Conservation (phyloP, 345 rosid genomes). For the Eucalyptus sp. region DNA sequence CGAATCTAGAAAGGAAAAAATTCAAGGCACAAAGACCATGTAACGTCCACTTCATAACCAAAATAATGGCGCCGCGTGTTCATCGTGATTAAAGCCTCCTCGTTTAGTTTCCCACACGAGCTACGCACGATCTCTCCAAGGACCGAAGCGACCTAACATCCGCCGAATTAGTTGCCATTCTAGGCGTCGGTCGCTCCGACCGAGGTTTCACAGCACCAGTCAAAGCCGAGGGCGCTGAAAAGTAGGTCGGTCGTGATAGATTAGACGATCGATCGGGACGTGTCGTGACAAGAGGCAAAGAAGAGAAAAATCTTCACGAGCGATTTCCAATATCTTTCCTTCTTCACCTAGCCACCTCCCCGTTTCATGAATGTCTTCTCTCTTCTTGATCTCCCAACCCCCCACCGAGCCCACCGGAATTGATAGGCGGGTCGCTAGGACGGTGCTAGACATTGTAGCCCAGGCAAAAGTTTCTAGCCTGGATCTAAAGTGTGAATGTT, state of each 20-base stretch:
- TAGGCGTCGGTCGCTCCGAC: neutral
- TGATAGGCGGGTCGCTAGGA: neutral
- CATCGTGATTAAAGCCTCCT: neutral
- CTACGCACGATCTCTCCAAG: neutral
- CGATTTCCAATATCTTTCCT: neutral
- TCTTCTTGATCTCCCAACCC: neutral
- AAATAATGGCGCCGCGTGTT: neutral
- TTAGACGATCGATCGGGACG: neutral
- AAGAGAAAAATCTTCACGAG: neutral
- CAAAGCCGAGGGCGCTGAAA: neutral
- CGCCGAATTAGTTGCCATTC: neutral
- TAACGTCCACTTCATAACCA: neutral
- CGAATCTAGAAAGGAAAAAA: neutral
- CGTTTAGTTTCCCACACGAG: neutral
- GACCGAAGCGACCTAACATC: neutral
- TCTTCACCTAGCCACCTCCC: neutral
- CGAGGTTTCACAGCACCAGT: neutral
- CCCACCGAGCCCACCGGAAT: neutral
- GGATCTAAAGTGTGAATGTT: neutral
- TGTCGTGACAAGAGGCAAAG: neutral
- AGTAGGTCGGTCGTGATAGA: neutral
- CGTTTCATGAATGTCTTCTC: neutral
- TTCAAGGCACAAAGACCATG: neutral
- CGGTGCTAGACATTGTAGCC: neutral
- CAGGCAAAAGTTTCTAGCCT: neutral